Base-by-base conservation (phyloP, 495 filamentous ascomycete genomes). In the Aspergillus panamensis region DNA sequence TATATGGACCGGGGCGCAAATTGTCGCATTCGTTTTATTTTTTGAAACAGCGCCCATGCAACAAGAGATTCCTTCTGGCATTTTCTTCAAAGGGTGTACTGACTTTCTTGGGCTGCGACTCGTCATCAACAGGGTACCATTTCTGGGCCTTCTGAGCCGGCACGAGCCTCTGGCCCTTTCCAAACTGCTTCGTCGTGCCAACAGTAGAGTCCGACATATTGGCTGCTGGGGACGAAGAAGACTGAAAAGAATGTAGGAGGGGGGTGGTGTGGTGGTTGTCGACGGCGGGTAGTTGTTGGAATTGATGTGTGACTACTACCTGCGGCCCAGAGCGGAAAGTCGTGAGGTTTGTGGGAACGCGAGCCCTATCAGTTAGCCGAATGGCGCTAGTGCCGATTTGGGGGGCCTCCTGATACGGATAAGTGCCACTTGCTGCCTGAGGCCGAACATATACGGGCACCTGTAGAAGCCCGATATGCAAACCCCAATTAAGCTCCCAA, bases 121-220 rank as follows among this genome's bases (percentile, higher is more conserved):
- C 88, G 78, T 97, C 94, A 74, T 96, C 91, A 69, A 92, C 89
- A 75, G 95, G 95, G 79, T 99, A 99, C 90, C 93, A 99, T 82
- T 97, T 99, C 85, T 87, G 84, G 71, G 93, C 94, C 89, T 95
- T 96, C 77, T 94, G 84, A 68, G 85, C 81, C 71, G 82, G 90
- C 73, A 98, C 84, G 76, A 86, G 82, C 80, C 94, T 87, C 80
- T 91, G 89, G 80, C 90, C 89, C 86, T 96, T 96, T 81, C 90
- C 92, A 84, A 96, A 96, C 81, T 86, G 90, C 89, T 96, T 96
- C 79, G 89, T 90, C 80, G 86, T 74, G 73, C 72, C 71, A 72
- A 71, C 68, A 65, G 67, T 69, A 67, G 69, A 63, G 71, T 78
- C 81, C 84, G 87, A 88, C 86, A 89, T 90, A 73, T 75, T 77